Evolutionary conservation across 345 rosid genomes (phyloP).

Genomic region (Sapria himalayana): DNA sequence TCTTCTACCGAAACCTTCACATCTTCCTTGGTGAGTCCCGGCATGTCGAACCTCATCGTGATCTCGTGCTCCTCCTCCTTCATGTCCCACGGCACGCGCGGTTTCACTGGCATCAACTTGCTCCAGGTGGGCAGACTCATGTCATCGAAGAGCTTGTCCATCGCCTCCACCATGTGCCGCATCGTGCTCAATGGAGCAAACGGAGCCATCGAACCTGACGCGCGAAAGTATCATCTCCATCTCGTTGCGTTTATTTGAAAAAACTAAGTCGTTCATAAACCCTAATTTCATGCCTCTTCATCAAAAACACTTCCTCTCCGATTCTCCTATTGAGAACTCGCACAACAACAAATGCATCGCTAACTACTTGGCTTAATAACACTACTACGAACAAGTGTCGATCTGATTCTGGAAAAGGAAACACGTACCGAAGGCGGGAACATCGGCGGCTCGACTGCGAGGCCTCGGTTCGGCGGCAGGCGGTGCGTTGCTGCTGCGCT

Average conservation of each 20-base stretch:
- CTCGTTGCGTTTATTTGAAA: no score
- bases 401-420: not conserved
- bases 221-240: no score
- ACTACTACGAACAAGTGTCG: not conserved
- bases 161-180: constrained; percentile 49
- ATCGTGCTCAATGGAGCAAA: constrained; percentile 42
- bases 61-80: constrained; percentile 30
- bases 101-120: constrained; percentile 13
- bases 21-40: constrained; percentile 48
- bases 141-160: constrained; percentile 37
- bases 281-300: not conserved
- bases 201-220: constrained; percentile 41
- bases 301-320: no score
- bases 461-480: constrained; percentile 27
- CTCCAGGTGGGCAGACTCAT: constrained; percentile 18
- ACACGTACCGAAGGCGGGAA: constrained; percentile 47
- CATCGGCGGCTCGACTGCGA: constrained; percentile 20
- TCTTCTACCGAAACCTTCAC: constrained; percentile 50
- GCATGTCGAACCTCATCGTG: constrained; percentile 55
- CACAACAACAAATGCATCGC: no score
- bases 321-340: no score
- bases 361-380: no score
- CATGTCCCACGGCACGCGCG: constrained; percentile 36
- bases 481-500: constrained; percentile 16
- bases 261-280: not conserved